Evolutionary conservation across 2,329 filamentous ascomycete genomes (phyloP).

Genomic region (Lecanicillium sp.): DNA sequence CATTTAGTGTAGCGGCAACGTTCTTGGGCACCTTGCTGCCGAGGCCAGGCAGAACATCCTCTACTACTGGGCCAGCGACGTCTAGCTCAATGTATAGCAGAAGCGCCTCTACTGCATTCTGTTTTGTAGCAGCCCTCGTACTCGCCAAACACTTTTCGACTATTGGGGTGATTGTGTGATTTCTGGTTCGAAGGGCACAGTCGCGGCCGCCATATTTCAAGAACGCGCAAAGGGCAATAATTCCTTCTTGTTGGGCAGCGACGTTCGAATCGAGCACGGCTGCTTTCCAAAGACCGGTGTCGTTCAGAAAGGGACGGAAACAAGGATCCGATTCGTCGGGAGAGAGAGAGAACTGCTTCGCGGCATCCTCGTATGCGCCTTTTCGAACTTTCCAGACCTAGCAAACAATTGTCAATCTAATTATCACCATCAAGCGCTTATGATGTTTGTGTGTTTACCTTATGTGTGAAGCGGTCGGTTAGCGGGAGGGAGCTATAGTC

Average conservation of each 20-base stretch:
- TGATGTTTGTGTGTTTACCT: no score
- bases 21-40: slow-evolving; percentile 89
- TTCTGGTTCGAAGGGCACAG: slow-evolving; percentile 69
- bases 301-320: slow-evolving; percentile 81
- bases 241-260: slow-evolving; percentile 88
- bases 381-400: slow-evolving; percentile 96
- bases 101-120: slow-evolving; percentile 77
- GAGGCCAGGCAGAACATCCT: slow-evolving; percentile 78
- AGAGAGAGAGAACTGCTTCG: slow-evolving; percentile 77
- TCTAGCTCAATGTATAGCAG: slow-evolving; percentile 88
- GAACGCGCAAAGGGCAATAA: slow-evolving; percentile 82
- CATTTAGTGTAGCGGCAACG: slow-evolving; percentile 61
- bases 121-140: slow-evolving; percentile 80
- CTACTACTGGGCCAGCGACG: slow-evolving; percentile 74
- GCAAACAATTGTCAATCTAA: slow-evolving; percentile 3
- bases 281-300: slow-evolving; percentile 81
- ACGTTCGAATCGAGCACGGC: slow-evolving; percentile 94
- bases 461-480: slow-evolving; percentile 75
- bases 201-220: slow-evolving; percentile 83
- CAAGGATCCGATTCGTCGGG: slow-evolving; percentile 78
- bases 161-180: slow-evolving; percentile 66
- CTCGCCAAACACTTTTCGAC: slow-evolving; percentile 88
- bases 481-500: slow-evolving; percentile 75
- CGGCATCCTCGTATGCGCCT: slow-evolving; percentile 85
- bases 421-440: no score